phyloP scores from a whole-genome alignment of 495 filamentous ascomycete species.

The Oidiodendron maius region DNA sequence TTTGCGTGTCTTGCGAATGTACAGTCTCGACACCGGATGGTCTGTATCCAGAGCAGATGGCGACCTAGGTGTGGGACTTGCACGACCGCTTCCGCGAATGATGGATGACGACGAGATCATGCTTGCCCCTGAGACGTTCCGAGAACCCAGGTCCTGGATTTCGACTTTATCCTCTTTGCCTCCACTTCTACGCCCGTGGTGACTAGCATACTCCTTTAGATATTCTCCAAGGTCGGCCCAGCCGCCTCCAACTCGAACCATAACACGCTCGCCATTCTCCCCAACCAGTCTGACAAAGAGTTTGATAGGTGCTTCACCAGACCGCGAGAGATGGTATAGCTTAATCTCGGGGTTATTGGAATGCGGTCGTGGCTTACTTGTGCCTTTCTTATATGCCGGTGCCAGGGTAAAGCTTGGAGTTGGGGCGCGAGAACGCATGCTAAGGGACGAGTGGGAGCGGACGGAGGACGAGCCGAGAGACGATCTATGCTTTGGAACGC shows the following conservation, averaged over 20 bases:
- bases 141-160: constrained; percentile 46
- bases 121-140: constrained; percentile 14
- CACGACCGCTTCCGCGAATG: constrained; percentile 17
- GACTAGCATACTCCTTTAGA: constrained; percentile 83
- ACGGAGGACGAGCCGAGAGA: constrained; percentile 32
- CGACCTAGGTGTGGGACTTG: constrained; percentile 29
- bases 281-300: constrained; percentile 89
- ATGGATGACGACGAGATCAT: constrained; percentile 8
- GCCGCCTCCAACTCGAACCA: constrained; percentile 94
- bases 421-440: constrained; percentile 40
- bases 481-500: constrained; percentile 17
- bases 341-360: constrained; percentile 63
- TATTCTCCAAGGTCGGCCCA: constrained; percentile 96
- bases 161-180: constrained; percentile 45
- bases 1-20: constrained; percentile 44
- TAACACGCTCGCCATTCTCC: constrained; percentile 84
- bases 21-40: constrained; percentile 34
- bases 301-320: constrained; percentile 80
- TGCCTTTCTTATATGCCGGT: constrained; percentile 43
- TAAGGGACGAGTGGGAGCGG: constrained; percentile 31
- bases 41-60: constrained; percentile 26
- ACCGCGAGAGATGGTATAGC: constrained; percentile 88
- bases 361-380: constrained; percentile 32
- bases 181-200: constrained; percentile 65
- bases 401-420: constrained; percentile 67